Conservation (phyloP, 176 grass and related monocot species). For the Phyllostachys edulis region DNA sequence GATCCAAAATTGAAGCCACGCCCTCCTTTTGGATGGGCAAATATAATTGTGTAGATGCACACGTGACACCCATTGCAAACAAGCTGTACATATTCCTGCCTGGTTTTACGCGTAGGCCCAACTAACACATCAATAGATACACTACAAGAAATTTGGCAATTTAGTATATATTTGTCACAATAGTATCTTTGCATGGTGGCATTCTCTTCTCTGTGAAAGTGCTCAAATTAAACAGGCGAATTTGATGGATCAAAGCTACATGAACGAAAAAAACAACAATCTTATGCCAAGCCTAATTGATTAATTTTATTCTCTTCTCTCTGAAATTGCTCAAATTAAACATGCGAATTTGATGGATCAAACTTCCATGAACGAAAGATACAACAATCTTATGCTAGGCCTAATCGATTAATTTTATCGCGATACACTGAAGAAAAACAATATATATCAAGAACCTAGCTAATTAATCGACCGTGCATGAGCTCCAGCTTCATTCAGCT, state of each 20-base stretch:
- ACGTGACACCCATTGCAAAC: too few species aligned
- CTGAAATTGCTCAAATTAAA: too few species aligned
- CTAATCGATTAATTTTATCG: neutral
- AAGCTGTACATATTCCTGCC: too few species aligned
- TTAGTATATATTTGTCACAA: neutral
- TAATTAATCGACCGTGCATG: neutral
- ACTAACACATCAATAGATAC: neutral
- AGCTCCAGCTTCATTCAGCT: neutral
- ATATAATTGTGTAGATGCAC: too few species aligned
- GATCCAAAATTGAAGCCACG: too few species aligned
- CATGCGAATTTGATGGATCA: too few species aligned
- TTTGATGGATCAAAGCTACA: neutral
- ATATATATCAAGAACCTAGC: neutral
- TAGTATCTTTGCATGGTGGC: neutral
- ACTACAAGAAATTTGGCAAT: neutral
- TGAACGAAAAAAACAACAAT: neutral
- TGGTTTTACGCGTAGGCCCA: neutral
- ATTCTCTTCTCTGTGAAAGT: neutral
- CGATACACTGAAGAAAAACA: neutral
- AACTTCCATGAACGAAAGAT: too few species aligned
- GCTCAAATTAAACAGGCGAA: neutral
- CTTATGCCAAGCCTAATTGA: too few species aligned
- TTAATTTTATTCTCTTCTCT: neutral
- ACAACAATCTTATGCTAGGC: too few species aligned
- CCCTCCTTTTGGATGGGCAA: too few species aligned